A percentile compares a stretch with the other conserved stretches of the same genome.
phyloP scores from a whole-genome alignment of 345 rosid species.

The Aurinia saxatilis region DNA sequence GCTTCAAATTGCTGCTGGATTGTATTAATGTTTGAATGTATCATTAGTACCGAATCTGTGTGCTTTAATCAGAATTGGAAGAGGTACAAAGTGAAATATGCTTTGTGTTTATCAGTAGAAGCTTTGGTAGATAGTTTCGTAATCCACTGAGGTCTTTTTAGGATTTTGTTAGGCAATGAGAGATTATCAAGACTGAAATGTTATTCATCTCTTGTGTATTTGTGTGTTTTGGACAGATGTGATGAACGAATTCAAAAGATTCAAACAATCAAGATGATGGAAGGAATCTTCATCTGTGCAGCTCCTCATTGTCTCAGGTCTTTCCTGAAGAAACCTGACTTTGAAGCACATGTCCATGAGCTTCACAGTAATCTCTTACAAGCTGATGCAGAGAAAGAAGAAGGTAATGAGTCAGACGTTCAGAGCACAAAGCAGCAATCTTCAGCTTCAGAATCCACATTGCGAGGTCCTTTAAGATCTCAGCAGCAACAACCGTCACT shows the following conservation, averaged over 20 bases:
- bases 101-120: background rate
- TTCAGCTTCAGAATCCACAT: constrained; percentile 59
- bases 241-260: constrained; percentile 97
- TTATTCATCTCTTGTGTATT: background rate
- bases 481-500: constrained; percentile 38
- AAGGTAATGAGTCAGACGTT: constrained; percentile 63
- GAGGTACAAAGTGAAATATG: background rate
- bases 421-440: constrained; percentile 58
- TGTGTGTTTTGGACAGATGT: constrained; percentile 42
- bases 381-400: constrained; percentile 63
- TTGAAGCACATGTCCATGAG: constrained; percentile 69
- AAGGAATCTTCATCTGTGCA: constrained; percentile 93
- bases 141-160: background rate
- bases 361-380: constrained; percentile 60
- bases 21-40: background rate
- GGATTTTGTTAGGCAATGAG: background rate
- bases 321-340: constrained; percentile 69
- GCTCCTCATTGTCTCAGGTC: constrained; percentile 98
- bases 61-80: background rate
- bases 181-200: background rate
- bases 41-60: background rate
- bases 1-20: background rate
- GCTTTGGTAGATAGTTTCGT: background rate
- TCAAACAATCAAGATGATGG: constrained; percentile 95
- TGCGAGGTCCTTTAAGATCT: constrained; percentile 55